phyloP scores from a whole-genome alignment of 495 filamentous ascomycete species.

The Opeltia flavorubescens region DNA sequence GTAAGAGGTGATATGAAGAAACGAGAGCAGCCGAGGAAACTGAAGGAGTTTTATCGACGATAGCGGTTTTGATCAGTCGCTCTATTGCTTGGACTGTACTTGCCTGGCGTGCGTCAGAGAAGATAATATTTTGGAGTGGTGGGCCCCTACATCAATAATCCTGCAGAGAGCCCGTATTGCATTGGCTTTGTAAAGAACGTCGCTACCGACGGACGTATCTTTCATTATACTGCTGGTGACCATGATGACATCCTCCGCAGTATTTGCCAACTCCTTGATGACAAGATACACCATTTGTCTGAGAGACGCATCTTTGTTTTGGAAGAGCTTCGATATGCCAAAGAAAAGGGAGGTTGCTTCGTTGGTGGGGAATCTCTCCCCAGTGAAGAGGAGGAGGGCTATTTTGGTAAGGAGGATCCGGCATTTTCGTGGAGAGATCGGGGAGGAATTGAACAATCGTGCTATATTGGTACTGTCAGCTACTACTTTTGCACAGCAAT shows the following conservation, averaged over 20 bases:
- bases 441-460: conserved; percentile 92
- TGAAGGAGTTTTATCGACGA: conserved; percentile 97
- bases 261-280: conserved; percentile 89
- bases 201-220: conserved; percentile 89
- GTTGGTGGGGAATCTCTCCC: conserved; percentile 89
- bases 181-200: conserved; percentile 91
- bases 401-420: conserved; percentile 95
- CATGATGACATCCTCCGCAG: conserved; percentile 99
- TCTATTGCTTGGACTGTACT: conserved; percentile 98
- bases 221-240: conserved; percentile 99
- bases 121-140: not conserved
- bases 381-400: conserved; percentile 88
- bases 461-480: too few relatives aligned
- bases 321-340: conserved; percentile 98
- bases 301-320: conserved; percentile 95
- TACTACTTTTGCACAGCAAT: conserved; percentile 10
- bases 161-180: conserved; percentile 91
- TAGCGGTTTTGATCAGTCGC: conserved; percentile 95
- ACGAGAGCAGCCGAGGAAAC: conserved; percentile 95
- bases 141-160: conserved; percentile 79
- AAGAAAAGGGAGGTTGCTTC: conserved; percentile 99
- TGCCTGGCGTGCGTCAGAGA: conserved; percentile 37
- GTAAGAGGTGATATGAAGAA: conserved; percentile 95
- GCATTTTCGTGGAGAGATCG: conserved; percentile 87
- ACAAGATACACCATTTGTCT: conserved; percentile 98